phyloP scores from a whole-genome alignment of 352 stramenopile species.

The Aphanomyces cochlioides region DNA sequence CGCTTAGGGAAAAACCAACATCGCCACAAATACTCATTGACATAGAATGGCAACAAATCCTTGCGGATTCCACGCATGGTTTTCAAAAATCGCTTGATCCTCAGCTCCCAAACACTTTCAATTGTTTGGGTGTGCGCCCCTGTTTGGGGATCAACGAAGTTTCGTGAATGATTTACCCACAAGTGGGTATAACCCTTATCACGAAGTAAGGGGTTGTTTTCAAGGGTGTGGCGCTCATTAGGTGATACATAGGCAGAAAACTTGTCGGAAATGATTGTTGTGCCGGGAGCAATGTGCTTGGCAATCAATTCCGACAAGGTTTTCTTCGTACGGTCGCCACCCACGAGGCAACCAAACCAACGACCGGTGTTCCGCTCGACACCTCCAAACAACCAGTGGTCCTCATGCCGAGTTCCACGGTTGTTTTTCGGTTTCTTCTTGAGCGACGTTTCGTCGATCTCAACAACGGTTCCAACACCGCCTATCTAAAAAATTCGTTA shows the following conservation, averaged over 20 bases:
- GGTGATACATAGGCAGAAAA: slow-evolving; percentile 32
- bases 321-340: slow-evolving; percentile 32
- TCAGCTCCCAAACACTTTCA: not conserved
- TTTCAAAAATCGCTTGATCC: not conserved
- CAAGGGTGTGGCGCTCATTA: slow-evolving; percentile 31
- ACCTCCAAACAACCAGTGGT: slow-evolving; percentile 39
- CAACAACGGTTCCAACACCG: slow-evolving; percentile 32
- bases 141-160: not conserved
- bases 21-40: not conserved
- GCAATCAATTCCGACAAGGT: slow-evolving; percentile 22
- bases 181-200: slow-evolving; percentile 25
- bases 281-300: not conserved
- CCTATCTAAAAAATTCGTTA: slow-evolving; percentile 11
- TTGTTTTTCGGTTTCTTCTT: slow-evolving; percentile 39
- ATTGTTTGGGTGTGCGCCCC: not conserved
- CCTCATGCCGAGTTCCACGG: slow-evolving; percentile 8
- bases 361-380: slow-evolving; percentile 31
- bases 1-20: not conserved
- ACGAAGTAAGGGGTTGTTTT: slow-evolving; percentile 29
- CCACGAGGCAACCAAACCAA: slow-evolving; percentile 35
- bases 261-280: slow-evolving; percentile 34
- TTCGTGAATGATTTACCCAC: slow-evolving; percentile 10
- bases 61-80: not conserved
- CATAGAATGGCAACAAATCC: not conserved
- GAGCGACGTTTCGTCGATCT: slow-evolving; percentile 38